Percentiles rank a stretch among this genome's conserved stretches.
Evolutionary conservation across 768 basidiomycete species (phyloP).

Genomic region (Russula vinacea): DNA sequence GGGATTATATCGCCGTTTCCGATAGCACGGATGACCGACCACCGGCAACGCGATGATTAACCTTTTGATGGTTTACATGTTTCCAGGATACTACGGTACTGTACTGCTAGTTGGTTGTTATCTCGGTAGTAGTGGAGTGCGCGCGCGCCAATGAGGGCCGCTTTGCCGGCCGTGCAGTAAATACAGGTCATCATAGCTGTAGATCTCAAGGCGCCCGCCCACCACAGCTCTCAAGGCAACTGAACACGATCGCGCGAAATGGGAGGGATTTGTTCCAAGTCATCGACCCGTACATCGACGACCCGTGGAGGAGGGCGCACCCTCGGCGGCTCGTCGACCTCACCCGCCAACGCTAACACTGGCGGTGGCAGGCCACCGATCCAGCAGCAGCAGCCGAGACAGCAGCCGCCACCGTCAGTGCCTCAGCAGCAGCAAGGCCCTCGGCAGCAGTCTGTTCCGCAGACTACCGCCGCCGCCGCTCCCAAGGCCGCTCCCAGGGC

Average conservation of each 20-base stretch:
- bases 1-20: slow-evolving; percentile 21
- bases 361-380: background rate
- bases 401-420: too few relatives aligned
- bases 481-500: too few relatives aligned
- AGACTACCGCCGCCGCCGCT: background rate
- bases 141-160: background rate
- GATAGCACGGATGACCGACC: background rate
- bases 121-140: background rate
- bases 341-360: background rate
- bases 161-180: slow-evolving; percentile 6
- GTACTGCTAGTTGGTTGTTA: background rate
- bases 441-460: background rate
- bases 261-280: slow-evolving; percentile 41
- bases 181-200: background rate
- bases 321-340: slow-evolving; percentile 27
- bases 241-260: slow-evolving; percentile 29
- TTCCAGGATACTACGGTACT: too few relatives aligned
- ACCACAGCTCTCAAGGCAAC: background rate
- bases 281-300: slow-evolving; percentile 33
- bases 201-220: background rate
- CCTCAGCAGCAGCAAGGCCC: background rate
- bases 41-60: background rate
- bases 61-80: background rate
- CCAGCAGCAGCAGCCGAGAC: background rate
- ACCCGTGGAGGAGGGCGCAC: slow-evolving; percentile 39